Base-by-base conservation (phyloP, 2,329 filamentous ascomycete genomes). In the Xylaria sp. region DNA sequence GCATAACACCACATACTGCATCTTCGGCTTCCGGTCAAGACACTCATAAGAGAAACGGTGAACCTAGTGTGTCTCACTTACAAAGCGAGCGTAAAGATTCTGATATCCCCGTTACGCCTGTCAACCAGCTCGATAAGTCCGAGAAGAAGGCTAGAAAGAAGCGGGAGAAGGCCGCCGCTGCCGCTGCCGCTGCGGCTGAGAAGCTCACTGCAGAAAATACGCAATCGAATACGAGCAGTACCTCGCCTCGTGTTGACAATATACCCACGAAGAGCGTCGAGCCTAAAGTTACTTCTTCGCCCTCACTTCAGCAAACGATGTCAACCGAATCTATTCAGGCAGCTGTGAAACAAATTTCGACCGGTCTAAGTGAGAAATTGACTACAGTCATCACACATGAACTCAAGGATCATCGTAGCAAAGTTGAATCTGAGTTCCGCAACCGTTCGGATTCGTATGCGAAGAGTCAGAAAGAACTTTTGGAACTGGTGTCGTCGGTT, bases 391-490 rank as follows among this genome's bases (percentile, higher is more conserved):
- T 87, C 48, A 83, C 86, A 3, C 79, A 78, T 28, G 80, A 83
- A 17, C 85, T 92, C 64, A 85, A 85, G 61, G 89, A 86, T 71
- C 85, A 93, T 71, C 84, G 91, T 65, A 83, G 87, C 75, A 89
- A 85, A 74, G 83, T 90, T 63, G 86, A 87, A 70, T 89, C 92
- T 58, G 94, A 97, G 57, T 83, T 85, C 48, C 81, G 83, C 53
- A 77, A 78, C 46, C 83, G 86, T 13, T 85, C 88, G 64, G 80
- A 82, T 57, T 83, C 81, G 67, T 88, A 88, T 74, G 83, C 84
- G 66, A 79, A 82, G 72, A 85, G 85, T 67, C 86, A 88, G 75
- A 79, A 84, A 20, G 84, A 85, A 73, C 80, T 89, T 20, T 81
- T 89, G 49, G 84, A 87, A 69, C 83, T 87, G 78, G 86, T 89